These are phyloP conservation scores for Globisporangium heterothallicum DNA, from an alignment of 352 stramenopile genomes.

Conservation along the genomic window DNA sequence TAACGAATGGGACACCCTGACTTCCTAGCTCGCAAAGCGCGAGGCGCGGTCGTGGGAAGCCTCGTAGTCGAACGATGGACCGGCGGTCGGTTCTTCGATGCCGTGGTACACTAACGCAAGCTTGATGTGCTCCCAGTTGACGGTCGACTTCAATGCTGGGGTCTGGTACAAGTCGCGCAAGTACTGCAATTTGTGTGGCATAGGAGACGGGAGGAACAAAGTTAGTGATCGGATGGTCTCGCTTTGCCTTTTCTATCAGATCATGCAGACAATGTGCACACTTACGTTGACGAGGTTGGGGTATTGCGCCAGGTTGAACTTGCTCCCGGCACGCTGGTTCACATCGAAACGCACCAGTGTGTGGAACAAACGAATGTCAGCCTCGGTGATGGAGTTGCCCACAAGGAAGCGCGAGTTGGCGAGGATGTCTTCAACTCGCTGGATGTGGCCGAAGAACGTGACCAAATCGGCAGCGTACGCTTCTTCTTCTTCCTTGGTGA, in stretches of 20 bases:
- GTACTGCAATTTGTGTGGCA: no score
- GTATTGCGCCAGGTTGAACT: conserved; percentile 40
- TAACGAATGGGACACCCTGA: no score
- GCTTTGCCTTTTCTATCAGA: no score
- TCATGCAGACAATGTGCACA: background rate
- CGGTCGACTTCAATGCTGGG: conserved; percentile 39
- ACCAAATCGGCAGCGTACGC: conserved; percentile 33
- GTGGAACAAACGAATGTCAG: conserved; percentile 25
- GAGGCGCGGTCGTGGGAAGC: conserved; percentile 19
- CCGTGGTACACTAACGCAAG: conserved; percentile 77
- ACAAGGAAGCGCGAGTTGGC: conserved; percentile 5
- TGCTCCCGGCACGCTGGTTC: conserved; percentile 19
- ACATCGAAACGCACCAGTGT: conserved; percentile 24
- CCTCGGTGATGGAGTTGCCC: conserved; percentile 20
- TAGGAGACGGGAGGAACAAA: no score
- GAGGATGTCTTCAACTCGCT: conserved; percentile 17
- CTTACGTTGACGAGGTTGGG: conserved; percentile 22
- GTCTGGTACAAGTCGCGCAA: conserved; percentile 65
- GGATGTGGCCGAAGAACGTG: conserved; percentile 20
- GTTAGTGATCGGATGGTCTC: background rate
- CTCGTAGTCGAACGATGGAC: conserved; percentile 20
- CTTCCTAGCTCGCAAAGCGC: background rate
- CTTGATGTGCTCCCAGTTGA: conserved; percentile 88
- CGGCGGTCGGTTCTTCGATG: conserved; percentile 63
- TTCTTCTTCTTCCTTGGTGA: conserved; percentile 39